Base-by-base conservation (phyloP, 306 rosid genomes). In the Senna siamea region DNA sequence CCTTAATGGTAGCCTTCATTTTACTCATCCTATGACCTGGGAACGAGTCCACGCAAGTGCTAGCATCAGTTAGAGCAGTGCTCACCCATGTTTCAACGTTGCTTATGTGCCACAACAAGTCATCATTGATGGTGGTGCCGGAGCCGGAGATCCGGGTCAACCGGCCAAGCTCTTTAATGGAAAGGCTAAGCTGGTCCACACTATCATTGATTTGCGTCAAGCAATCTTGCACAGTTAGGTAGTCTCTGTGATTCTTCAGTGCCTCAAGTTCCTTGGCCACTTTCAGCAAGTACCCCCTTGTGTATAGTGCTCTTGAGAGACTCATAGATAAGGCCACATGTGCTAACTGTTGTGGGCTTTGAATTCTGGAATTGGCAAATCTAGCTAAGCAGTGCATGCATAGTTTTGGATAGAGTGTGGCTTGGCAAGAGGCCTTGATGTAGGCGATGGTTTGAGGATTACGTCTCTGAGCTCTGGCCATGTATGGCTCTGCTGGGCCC, bases 71-170 rank as follows among this genome's bases (percentile, higher is more conserved):
- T 14, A 83, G 38, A 10, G 90, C 87, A 8, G 84, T 51, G 47
- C 85, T 69, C 38, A 72, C 66, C 87, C 90, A 86, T 0, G 84
- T 35, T 78, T 86, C 82, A 4, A 86, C 80, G 1, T 80, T 78
- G 9, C 85, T 80, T 7, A 80, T 51, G 38, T 83, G 90, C 87
- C 87, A 86, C 35, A 70, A 43, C n/a, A 74, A 12, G 17, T 62
- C 66, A 6, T 62, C 69, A 1, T 70, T 70, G 4, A 48, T 28
- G 4, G 52, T 2, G 0, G 23, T 9, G 46, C 13, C 12, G 13
- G 12, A 6, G 32, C 43, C 40, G 0, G 37, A 37, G 0, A 56
- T 54, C 4, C 30, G 44, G 4, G 30, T 60, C 47, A 85, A 38
- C 0, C 35, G 47, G 9, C 35, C 40, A 0, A 85, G 76, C 43